These are phyloP conservation scores for Wickerhamiella alocasiicola DNA, from an alignment of 805 yeast genomes.

Conservation along the genomic window DNA sequence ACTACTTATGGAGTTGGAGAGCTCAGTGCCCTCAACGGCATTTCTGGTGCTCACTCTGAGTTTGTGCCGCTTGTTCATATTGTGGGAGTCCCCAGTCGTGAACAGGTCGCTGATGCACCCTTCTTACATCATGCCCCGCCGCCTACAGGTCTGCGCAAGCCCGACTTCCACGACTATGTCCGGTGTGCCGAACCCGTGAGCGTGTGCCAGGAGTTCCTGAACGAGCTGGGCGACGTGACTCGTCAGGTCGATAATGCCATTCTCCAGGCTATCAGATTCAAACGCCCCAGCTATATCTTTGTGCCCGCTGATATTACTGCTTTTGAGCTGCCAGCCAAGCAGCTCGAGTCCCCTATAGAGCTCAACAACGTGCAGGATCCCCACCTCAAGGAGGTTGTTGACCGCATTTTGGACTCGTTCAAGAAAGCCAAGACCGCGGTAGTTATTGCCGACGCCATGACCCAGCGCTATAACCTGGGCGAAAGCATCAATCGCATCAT, in stretches of 20 bases:
- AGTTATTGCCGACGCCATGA: constrained; percentile 57
- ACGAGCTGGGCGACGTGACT: constrained; percentile 36
- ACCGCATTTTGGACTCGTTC: constrained; percentile 37
- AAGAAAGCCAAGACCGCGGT: constrained; percentile 48
- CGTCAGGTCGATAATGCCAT: constrained; percentile 60
- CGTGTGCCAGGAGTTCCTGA: constrained; percentile 42
- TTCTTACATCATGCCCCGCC: constrained; percentile 32
- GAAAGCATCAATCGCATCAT: constrained; percentile 39
- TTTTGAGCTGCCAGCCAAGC: constrained; percentile 27
- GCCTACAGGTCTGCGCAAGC: constrained; percentile 29
- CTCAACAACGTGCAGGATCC: constrained; percentile 13
- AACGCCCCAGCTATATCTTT: constrained; percentile 73
- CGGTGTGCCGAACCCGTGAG: constrained; percentile 46
- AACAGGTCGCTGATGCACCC: constrained; percentile 27
- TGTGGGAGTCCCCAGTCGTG: constrained; percentile 58
- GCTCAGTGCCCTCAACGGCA: constrained; percentile 69
- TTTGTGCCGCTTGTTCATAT: constrained; percentile 68
- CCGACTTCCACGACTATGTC: constrained; percentile 58
- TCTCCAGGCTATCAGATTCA: constrained; percentile 37
- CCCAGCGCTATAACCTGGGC: constrained; percentile 35
- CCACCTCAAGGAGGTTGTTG: constrained; percentile 27
- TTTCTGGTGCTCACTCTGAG: constrained; percentile 75
- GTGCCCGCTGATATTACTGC: constrained; percentile 62
- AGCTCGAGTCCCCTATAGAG: constrained; percentile 29
- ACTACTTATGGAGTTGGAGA: constrained; percentile 90